Evolutionary conservation across 1,284 basidiomycete species (phyloP), one percentile per base, ranked within the genome.

Genomic region (Agroathelia rolfsii): DNA sequence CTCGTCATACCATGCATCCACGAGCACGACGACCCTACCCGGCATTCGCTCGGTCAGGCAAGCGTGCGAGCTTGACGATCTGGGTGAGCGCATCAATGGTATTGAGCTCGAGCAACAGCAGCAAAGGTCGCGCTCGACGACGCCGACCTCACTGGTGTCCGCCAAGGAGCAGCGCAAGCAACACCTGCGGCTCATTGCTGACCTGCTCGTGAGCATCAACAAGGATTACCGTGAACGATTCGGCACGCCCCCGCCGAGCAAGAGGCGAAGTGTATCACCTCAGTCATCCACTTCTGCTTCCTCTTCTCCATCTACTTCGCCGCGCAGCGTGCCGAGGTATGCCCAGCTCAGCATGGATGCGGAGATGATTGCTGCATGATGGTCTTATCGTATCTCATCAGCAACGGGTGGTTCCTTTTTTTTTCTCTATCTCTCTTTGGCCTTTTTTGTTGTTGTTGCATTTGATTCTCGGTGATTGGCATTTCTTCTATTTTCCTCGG

Each of bases 121-220:
- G 46, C 15, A 48, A 49, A 58, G 16, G 48, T 52, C 10, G 39
- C 54, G 17, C 21, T 40, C 37, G 62, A 61, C n/a, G n/a, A n/a
- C n/a, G n/a, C n/a, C n/a, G n/a, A n/a, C n/a, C n/a, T n/a, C n/a
- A n/a, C 20, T 33, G 20, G 32, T 35, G 30, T 32, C 39, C 6
- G 37, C 41, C 7, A 44, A 36, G 28, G 45, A 48, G 36, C 65
- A 81, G 44, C 63, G 77, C 37, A 53, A 56, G 43, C 56, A 60
- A 24, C 82, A 86, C 47, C 76, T 77, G 25, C 61, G 67, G 46
- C 58, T 85, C 38, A 75, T 86, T 38, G 59, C 72, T 24, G 59
- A 74, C 39, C 44, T 86, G 43, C 66, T 86, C 15, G 61, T 86
- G 13, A 55, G 56, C 20, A 75, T 86, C 40, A 72, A 72, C 36